Conservation (phyloP, 192 early-diverging fungal species). For the Coemansia sp. region DNA sequence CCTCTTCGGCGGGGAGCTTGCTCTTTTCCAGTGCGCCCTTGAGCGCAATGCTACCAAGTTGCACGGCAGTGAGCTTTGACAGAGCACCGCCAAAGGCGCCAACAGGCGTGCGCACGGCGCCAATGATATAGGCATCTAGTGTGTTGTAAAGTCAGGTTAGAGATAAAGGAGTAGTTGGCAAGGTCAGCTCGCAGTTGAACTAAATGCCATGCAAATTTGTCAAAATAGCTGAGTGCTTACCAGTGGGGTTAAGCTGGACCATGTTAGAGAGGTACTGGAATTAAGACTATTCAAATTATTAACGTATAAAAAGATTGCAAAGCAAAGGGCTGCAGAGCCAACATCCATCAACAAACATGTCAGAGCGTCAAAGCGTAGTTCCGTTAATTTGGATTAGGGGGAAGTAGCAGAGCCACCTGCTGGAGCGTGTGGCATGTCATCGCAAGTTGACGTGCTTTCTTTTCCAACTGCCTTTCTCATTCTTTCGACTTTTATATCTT, state of each 20-base stretch:
- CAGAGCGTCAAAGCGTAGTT: not conserved
- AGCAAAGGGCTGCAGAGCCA: not conserved
- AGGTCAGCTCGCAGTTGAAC: not conserved
- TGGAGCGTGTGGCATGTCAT: not conserved
- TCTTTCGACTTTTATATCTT: not conserved
- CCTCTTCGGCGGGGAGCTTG: conserved; percentile 61
- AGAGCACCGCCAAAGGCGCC: conserved; percentile 91
- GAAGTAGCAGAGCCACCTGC: not conserved
- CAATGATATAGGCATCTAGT: conserved; percentile 86
- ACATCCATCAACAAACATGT: not conserved
- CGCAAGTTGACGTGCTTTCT: not conserved
- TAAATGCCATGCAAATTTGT: not conserved
- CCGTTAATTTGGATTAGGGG: not conserved
- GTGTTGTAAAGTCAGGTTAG: too few species aligned
- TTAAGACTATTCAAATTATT: not conserved
- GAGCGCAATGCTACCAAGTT: conserved; percentile 87
- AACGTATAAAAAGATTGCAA: not conserved
- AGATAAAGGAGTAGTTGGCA: not conserved
- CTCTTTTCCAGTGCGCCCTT: conserved; percentile 65
- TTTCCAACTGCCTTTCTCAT: too few species aligned
- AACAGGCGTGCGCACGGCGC: conserved; percentile 87
- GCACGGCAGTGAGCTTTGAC: conserved; percentile 73
- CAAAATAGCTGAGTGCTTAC: conserved; percentile 10
- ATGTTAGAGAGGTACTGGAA: not conserved
- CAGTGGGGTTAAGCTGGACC: conserved; percentile 31